Base-by-base conservation (phyloP, 2,329 filamentous ascomycete genomes). In the Colletotrichum simmondsii region DNA sequence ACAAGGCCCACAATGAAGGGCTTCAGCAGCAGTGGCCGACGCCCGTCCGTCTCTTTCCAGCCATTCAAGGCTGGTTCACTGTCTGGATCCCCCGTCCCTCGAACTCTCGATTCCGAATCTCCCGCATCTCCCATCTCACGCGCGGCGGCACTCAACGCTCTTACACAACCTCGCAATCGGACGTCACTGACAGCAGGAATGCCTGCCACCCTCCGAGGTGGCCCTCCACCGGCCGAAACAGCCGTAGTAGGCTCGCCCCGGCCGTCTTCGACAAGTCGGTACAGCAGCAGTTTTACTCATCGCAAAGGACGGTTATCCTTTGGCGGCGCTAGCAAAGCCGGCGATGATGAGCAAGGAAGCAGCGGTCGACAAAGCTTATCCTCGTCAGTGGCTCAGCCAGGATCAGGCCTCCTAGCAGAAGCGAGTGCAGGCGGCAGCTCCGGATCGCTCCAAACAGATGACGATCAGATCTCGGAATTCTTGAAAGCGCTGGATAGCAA, bases 1-100 rank as follows among this genome's bases (percentile, higher is more conserved):
- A 72, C 78, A 26, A 81, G 83, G 30, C 83, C 82, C 14, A 76
- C 81, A 1, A 73, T 85, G 53, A 85, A 86, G 62, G 83, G 82
- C 16, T 82, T 85, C 53, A 90, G 93, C 56, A 86, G 85, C 26
- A 78, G 88, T 60, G 88, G 88, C 65, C 90, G 95, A 77, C 91
- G 95, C 65, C 92, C 94, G 7, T 98, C 95, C 0, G 90, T 98
- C 26, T 97, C 94, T 0, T 98, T 98, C 78, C 94, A 97, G 77
- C 95, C 96, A 0, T 99, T 99, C 86, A 99, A 99, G 83, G 94
- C 95, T 16, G 96, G 96, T 12, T 97, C 96, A 1, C 86, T 98
- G n/a, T 97, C 95, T 2, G 95, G 94, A 4, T 98, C 95, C 5
- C 96, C 95, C 0, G 80, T 87, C n/a, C 84, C 85, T 32, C 85